phyloP scores from a whole-genome alignment of 108 stramenopile species.

The Conticribra guillardii region DNA sequence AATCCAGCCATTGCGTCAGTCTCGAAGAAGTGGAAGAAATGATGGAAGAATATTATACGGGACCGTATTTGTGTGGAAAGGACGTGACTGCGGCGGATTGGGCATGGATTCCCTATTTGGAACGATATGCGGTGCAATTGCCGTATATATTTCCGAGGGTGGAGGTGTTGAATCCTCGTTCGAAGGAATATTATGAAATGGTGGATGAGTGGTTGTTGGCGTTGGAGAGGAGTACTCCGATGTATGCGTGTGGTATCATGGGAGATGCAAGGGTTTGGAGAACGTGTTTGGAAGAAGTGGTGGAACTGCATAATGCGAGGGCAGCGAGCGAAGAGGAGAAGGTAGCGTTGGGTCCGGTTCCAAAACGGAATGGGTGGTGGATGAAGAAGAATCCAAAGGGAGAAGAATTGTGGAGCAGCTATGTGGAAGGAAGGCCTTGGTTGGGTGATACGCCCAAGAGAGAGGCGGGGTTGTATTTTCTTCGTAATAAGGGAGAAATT shows the following conservation, averaged over 20 bases:
- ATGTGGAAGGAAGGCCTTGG: conserved; percentile 30
- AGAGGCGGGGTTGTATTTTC: conserved; percentile 55
- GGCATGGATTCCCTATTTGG: conserved; percentile 46
- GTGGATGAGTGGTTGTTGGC: conserved; percentile 32
- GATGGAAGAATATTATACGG: conserved; percentile 40
- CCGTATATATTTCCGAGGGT: conserved; percentile 24
- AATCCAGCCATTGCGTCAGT: conserved; percentile 32
- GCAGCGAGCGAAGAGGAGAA: conserved; percentile 37
- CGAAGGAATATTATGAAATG: conserved; percentile 16
- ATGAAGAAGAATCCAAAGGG: conserved; percentile 30
- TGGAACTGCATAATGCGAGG: conserved; percentile 62
- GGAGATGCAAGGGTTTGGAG: conserved; percentile 40
- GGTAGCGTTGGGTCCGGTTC: conserved; percentile 28
- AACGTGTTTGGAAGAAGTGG: conserved; percentile 35
- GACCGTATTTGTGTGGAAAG: conserved; percentile 29
- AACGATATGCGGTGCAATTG: conserved; percentile 48
- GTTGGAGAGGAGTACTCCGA: conserved; percentile 28
- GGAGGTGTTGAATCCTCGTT: conserved; percentile 27
- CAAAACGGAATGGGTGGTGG: conserved; percentile 38
- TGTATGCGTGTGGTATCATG: conserved; percentile 32
- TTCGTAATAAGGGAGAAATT: conserved; percentile 51
- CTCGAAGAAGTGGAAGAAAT: conserved; percentile 47
- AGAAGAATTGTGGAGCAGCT: conserved; percentile 51
- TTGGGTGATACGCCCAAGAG: conserved; percentile 37
- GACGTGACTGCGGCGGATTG: conserved; percentile 40